Evolutionary conservation across 2,329 filamentous ascomycete genomes (phyloP).

Genomic region (Cladosporium colombiae): DNA sequence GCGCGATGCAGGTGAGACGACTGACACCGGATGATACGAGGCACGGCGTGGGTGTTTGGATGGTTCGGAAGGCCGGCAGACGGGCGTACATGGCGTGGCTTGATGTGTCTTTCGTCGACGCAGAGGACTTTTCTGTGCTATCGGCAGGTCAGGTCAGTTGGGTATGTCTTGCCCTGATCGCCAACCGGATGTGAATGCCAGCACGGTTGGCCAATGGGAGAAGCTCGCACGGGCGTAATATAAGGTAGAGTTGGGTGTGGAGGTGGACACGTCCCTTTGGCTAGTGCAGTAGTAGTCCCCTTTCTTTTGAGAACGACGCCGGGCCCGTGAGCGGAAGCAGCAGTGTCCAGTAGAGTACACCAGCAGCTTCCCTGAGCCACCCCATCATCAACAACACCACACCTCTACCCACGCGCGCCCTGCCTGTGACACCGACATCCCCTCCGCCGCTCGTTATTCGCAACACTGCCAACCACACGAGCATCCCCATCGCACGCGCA

Average conservation of each 20-base stretch:
- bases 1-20: conserved; percentile 11
- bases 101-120: not conserved
- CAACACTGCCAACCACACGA: not conserved
- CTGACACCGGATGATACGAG: conserved; percentile 6
- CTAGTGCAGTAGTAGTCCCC: not conserved
- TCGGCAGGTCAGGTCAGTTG: not conserved
- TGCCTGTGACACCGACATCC: not conserved
- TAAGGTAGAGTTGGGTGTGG: conserved; percentile 7
- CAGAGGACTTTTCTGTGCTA: not conserved
- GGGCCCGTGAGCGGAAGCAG: conserved; percentile 5
- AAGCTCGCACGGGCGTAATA: not conserved
- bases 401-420: not conserved
- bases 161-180: not conserved
- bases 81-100: not conserved
- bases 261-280: conserved; percentile 2
- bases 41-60: not conserved
- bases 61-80: not conserved
- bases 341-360: not conserved
- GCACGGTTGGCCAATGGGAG: not conserved
- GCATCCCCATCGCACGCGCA: not conserved
- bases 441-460: conserved; percentile 8
- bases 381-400: not conserved
- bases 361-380: conserved; percentile 7
- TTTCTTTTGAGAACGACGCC: conserved; percentile 6
- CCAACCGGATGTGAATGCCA: not conserved